Evolutionary conservation across 2,329 filamentous ascomycete species (phyloP).

Genomic region (Hymenoscyphus fructigenus): DNA sequence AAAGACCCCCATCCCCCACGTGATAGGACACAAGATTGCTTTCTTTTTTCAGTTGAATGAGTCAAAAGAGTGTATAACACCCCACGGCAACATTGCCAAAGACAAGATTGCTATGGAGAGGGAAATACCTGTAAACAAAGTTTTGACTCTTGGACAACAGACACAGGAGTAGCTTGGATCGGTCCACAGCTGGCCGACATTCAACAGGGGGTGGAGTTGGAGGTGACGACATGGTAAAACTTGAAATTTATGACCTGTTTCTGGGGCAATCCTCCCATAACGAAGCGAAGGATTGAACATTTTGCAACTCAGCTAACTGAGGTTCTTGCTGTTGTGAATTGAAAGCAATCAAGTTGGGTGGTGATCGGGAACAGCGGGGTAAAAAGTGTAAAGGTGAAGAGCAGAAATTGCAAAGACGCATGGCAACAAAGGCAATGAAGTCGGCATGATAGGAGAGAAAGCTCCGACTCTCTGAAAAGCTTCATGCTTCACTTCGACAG

Average conservation of each 20-base stretch:
- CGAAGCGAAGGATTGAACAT: not conserved
- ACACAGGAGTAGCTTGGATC: not conserved
- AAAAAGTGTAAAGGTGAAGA: not conserved
- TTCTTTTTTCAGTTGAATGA: slow-evolving; percentile 28
- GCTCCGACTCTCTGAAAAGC: not conserved
- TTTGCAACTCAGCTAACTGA: not conserved
- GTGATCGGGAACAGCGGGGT: not conserved
- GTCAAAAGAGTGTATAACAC: slow-evolving; percentile 4
- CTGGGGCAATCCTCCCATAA: not conserved
- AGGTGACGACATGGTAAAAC: not conserved
- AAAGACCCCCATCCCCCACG: slow-evolving; percentile 2
- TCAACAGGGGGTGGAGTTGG: not conserved
- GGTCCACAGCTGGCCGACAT: not conserved
- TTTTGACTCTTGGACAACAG: not conserved
- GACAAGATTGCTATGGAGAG: not conserved
- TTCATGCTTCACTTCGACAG: not conserved
- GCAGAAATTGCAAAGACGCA: not conserved
- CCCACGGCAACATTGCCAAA: not conserved
- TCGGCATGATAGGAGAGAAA: not conserved
- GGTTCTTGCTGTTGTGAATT: not conserved
- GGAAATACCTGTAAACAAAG: not conserved
- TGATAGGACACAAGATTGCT: slow-evolving; percentile 8
- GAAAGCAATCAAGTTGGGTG: not conserved
- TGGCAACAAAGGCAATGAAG: not conserved
- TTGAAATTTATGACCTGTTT: not conserved